Conservation (phyloP, 2,329 filamentous ascomycete genomes). For the Ustilaginoidea virens region DNA sequence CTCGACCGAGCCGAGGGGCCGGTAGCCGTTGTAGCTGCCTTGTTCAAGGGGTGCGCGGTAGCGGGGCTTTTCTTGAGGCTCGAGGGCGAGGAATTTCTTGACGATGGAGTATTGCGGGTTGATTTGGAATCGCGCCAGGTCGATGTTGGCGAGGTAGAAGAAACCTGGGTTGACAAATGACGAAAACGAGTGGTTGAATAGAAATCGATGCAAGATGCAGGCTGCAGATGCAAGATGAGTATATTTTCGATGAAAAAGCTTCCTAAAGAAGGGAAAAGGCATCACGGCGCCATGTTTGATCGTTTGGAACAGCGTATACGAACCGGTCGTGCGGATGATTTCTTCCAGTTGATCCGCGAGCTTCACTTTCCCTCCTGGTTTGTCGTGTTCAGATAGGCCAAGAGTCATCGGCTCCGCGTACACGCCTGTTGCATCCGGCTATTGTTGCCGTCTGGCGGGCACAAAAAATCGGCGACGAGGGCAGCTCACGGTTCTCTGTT, state of each 20-base stretch:
- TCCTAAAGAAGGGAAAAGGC: too few species aligned
- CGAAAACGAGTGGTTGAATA: too few species aligned
- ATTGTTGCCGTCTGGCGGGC: too few species aligned
- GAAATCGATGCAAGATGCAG: too few species aligned
- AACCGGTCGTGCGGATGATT: constrained; percentile 28
- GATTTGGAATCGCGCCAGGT: constrained; percentile 42
- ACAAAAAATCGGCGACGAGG: too few species aligned
- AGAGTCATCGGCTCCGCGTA: constrained; percentile 44
- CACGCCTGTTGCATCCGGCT: too few species aligned
- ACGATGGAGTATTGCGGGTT: constrained; percentile 46
- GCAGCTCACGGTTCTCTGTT: too few species aligned
- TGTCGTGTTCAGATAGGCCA: constrained; percentile 36
- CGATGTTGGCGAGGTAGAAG: constrained; percentile 49
- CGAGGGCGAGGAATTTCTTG: constrained; percentile 39
- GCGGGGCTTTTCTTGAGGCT: constrained; percentile 42
- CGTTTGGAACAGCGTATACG: neutral
- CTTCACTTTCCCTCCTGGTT: constrained; percentile 36
- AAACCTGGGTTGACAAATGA: constrained; percentile 30
- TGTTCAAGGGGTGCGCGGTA: constrained; percentile 33
- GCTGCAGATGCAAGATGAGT: too few species aligned
- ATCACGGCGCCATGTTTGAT: too few species aligned
- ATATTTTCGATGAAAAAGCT: too few species aligned
- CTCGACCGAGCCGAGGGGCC: constrained; percentile 25
- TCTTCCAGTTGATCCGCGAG: constrained; percentile 39
- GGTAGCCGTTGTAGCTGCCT: constrained; percentile 42